Evolutionary conservation across 192 early-diverging fungal species (phyloP).

Genomic region (Thoreauomyces humboldtii): DNA sequence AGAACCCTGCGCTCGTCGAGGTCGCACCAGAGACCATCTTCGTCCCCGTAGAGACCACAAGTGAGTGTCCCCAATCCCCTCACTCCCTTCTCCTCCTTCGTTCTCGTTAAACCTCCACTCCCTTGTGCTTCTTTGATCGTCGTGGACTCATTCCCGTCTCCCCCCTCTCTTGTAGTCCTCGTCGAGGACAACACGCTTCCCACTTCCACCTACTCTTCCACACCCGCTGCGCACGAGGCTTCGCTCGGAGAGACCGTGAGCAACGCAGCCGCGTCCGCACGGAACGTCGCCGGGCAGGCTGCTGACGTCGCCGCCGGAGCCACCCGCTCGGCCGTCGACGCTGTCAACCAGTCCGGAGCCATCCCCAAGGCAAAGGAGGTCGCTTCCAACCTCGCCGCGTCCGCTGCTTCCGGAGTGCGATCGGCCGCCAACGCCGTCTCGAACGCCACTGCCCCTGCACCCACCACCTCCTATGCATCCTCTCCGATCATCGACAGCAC

Average conservation of each 20-base stretch:
- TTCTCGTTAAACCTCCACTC: background rate
- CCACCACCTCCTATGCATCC: constrained; percentile 5
- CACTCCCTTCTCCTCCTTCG: background rate
- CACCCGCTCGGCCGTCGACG: constrained; percentile 1
- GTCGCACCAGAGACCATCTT: too few relatives aligned
- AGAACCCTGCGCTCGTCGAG: too few relatives aligned
- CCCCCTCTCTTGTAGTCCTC: background rate
- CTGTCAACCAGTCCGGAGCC: constrained; percentile 13
- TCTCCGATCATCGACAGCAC: background rate
- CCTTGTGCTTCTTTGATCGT: background rate
- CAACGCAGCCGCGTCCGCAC: background rate
- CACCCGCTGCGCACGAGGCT: background rate
- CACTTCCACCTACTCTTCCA: background rate
- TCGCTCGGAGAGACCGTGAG: constrained; percentile 1
- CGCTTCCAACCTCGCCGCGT: constrained; percentile 9
- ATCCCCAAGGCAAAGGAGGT: constrained; percentile 21
- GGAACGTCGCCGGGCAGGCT: constrained; percentile 8
- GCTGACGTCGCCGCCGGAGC: background rate
- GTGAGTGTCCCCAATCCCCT: background rate
- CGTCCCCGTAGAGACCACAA: too few relatives aligned
- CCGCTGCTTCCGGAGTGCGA: constrained; percentile 2
- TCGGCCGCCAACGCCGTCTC: constrained; percentile 1
- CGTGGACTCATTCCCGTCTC: background rate
- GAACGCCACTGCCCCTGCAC: background rate
- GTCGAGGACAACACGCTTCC: background rate